phyloP scores from a whole-genome alignment of 75 land plant genomes.

The Sequoiadendron giganteum region DNA sequence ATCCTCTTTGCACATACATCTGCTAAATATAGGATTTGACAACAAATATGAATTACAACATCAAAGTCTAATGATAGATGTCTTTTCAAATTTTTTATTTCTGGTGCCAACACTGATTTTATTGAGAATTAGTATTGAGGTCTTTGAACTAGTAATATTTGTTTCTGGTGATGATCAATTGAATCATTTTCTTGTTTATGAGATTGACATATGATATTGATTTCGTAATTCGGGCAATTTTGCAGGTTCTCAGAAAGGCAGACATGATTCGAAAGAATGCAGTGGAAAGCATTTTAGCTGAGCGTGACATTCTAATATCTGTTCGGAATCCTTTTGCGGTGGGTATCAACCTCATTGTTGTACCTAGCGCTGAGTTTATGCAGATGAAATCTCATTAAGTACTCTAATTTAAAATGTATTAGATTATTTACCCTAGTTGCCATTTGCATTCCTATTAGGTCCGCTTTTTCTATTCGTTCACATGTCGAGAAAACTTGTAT shows the following conservation, averaged over 20 bases:
- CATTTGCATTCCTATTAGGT: conserved; percentile 51
- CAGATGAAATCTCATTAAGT: neutral
- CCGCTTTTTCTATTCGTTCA: conserved; percentile 98
- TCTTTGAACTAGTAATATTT: neutral
- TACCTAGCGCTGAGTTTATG: neutral
- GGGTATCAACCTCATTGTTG: conserved; percentile 25
- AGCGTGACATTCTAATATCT: conserved; percentile 88
- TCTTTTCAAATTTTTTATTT: no score
- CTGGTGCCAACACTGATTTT: no score
- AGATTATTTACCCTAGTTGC: conserved; percentile 3
- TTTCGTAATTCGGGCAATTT: neutral
- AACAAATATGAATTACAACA: no score
- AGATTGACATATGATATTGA: neutral
- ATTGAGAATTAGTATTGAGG: neutral
- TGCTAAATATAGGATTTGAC: no score
- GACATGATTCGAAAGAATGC: conserved; percentile 98
- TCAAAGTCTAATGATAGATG: no score
- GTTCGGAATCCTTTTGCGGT: conserved; percentile 99
- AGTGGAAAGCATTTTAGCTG: conserved; percentile 94
- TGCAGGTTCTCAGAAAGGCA: conserved; percentile 88
- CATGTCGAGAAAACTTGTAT: conserved; percentile 95
- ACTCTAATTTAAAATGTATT: conserved; percentile 2
- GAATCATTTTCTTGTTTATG: neutral
- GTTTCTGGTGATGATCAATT: neutral
- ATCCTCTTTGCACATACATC: no score